Base-by-base conservation (phyloP, 768 basidiomycete species). In the Podaxis sp. region DNA sequence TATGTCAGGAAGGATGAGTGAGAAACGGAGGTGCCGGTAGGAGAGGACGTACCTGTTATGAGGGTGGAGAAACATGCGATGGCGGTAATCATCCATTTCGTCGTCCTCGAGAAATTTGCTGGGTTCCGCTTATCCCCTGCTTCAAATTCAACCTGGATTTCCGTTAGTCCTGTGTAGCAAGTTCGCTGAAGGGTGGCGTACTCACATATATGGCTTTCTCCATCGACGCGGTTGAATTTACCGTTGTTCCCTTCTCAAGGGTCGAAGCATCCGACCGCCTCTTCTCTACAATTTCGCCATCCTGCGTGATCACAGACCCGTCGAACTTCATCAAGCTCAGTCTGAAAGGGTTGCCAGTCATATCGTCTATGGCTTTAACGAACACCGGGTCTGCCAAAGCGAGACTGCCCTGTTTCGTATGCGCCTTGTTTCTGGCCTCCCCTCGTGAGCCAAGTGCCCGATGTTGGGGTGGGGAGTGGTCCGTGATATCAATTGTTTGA, bases 1-100 rank as follows among this genome's bases (percentile, higher is more conserved):
- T 33, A 19, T 22, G 15, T 15, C 17, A 7, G 46, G 53, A 50
- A 24, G 53, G 25, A 27, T 55, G 2, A 66, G 17, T 29, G n/a
- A 33, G 27, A 22, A 19, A 6, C 15, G 4, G 6, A 11, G 55
- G 25, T 43, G 29, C 19, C 4, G 12, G 6, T 17, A 27, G 6
- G 24, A 17, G 55, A 57, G 15, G 43, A 3, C 74, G 27, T 54
- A 82, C 82, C 73, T 37, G 79, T 71, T n/a, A 83, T 66, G 11
- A 75, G 66, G 0, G 84, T 81, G 50, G 77, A 76, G 43, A 71
- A 73, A 55, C 78, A 82, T 5, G 80, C 82, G 13, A 79, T 70
- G 19, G 72, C 33, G 17, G 64, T 65, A 49, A 73, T 73, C 15
- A 59, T 43, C 70, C 72, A 73, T 67, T 71, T 73, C 43, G 59